A percentile compares a stretch with the other conserved stretches of the same genome.
Evolutionary conservation across 2,329 filamentous ascomycete species (phyloP).

Genomic region (Phaeomoniella chlamydospora): DNA sequence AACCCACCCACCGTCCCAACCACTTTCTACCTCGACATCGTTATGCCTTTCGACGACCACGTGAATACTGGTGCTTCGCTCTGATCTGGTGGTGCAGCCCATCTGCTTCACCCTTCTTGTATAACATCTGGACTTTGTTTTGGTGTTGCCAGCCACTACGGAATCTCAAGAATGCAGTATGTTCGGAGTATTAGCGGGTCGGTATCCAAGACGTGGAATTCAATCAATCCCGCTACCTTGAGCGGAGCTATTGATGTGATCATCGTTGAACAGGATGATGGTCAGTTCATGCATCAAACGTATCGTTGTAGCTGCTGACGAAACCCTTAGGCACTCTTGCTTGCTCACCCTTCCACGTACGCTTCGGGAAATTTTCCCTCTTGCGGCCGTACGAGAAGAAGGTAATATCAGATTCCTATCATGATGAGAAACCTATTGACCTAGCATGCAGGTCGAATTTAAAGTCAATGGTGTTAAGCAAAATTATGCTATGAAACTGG

Average conservation of each 20-base stretch:
- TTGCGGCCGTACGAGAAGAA: slow-evolving; percentile 95
- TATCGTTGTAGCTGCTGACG: slow-evolving; percentile 5
- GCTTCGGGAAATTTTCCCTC: slow-evolving; percentile 96
- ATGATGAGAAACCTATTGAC: slow-evolving; percentile 8
- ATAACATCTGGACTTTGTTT: not conserved
- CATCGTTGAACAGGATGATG: slow-evolving; percentile 92
- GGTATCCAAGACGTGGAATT: slow-evolving; percentile 98
- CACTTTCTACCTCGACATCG: too few species aligned
- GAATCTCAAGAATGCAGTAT: slow-evolving; percentile 70
- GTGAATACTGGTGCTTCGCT: too few species aligned
- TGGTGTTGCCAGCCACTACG: not conserved
- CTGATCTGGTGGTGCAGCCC: too few species aligned
- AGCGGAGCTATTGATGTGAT: slow-evolving; percentile 98
- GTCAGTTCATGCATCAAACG: not conserved
- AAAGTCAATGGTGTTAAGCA: slow-evolving; percentile 84
- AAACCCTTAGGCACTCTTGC: slow-evolving; percentile 41
- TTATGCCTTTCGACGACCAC: too few species aligned
- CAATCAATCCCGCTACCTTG: slow-evolving; percentile 92
- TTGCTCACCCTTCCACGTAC: slow-evolving; percentile 95
- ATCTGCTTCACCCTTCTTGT: too few species aligned
- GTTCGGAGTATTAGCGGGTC: slow-evolving; percentile 88
- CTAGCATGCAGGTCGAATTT: slow-evolving; percentile 65
- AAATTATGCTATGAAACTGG: slow-evolving; percentile 94
- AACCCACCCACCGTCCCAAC: too few species aligned
- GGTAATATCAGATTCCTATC: slow-evolving; percentile 19